Evolutionary conservation across 2,329 filamentous ascomycete genomes (phyloP).

Genomic region (Lecanosticta acicola): DNA sequence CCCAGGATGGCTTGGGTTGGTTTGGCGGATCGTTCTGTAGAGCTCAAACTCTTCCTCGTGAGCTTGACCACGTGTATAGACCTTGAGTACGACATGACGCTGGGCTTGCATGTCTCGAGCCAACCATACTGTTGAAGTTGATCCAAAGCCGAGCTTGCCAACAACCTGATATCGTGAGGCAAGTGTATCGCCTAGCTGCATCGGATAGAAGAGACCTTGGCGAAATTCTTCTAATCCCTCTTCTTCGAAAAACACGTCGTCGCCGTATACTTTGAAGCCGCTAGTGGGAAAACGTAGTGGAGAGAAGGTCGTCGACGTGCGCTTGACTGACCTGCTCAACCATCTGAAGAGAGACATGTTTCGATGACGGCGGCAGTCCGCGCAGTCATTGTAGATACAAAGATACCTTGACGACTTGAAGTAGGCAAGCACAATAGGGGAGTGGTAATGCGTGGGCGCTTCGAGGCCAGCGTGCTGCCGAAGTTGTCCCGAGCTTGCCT

Average conservation of each 20-base stretch:
- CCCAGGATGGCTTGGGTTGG: neutral
- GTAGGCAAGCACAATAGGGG: no score
- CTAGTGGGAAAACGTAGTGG: neutral
- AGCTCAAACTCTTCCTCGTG: neutral
- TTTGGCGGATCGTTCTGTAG: neutral
- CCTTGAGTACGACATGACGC: neutral
- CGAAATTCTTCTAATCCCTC: neutral
- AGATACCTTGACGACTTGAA: no score
- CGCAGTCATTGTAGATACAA: neutral
- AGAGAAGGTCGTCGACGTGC: neutral
- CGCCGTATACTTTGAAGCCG: neutral
- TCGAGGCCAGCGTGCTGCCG: no score
- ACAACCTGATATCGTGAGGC: conserved; percentile 34
- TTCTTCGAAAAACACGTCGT: neutral
- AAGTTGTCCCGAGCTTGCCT: no score
- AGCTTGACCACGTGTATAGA: neutral
- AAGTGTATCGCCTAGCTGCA: conserved; percentile 32
- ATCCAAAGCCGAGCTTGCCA: conserved; percentile 40
- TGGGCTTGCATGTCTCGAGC: neutral
- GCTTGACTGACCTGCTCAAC: neutral
- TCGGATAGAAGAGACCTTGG: conserved; percentile 29
- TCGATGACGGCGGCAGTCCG: neutral
- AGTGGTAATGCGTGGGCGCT: no score
- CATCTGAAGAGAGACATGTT: neutral
- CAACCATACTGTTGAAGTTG: conserved; percentile 40